These are phyloP conservation scores for Barnettozyma siamensis DNA, from an alignment of 805 yeast genomes.

Conservation along the genomic window DNA sequence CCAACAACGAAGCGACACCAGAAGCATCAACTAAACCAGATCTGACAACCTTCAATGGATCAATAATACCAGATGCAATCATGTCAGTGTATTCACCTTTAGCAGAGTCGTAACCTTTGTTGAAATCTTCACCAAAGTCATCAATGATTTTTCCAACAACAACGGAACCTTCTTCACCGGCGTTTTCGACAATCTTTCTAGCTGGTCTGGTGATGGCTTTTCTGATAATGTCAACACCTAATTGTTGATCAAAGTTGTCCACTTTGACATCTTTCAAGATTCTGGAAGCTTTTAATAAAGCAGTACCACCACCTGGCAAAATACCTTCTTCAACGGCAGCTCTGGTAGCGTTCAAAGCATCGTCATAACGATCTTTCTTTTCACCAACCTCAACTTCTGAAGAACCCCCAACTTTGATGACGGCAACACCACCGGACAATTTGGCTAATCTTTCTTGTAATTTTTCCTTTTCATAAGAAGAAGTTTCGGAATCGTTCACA, in stretches of 20 bases:
- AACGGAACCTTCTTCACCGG: slow-evolving; percentile 98
- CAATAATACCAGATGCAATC: slow-evolving; percentile 96
- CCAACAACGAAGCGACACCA: slow-evolving; percentile 95
- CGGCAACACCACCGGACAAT: slow-evolving; percentile 98
- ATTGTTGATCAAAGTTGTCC: slow-evolving; percentile 80
- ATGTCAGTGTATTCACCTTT: slow-evolving; percentile 93
- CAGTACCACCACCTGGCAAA: slow-evolving; percentile 99
- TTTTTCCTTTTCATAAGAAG: slow-evolving; percentile 90
- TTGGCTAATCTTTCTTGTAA: slow-evolving; percentile 97
- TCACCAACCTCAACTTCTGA: slow-evolving; percentile 98
- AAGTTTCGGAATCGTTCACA: slow-evolving; percentile 21
- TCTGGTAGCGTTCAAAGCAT: slow-evolving; percentile 97
- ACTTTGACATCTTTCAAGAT: slow-evolving; percentile 69
- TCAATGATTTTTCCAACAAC: slow-evolving; percentile 79
- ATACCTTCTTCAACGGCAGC: slow-evolving; percentile 99
- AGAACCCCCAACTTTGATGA: slow-evolving; percentile 94
- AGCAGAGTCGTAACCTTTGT: slow-evolving; percentile 89
- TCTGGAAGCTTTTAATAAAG: slow-evolving; percentile 79
- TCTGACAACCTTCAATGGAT: slow-evolving; percentile 98
- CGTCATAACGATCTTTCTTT: slow-evolving; percentile 99
- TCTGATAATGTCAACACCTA: slow-evolving; percentile 93
- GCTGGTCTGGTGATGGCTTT: slow-evolving; percentile 97
- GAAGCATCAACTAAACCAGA: slow-evolving; percentile 95
- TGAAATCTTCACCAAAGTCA: slow-evolving; percentile 61
- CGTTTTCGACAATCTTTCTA: slow-evolving; percentile 92